phyloP scores from a whole-genome alignment of 306 rosid genomes.

The Malus orientalis region DNA sequence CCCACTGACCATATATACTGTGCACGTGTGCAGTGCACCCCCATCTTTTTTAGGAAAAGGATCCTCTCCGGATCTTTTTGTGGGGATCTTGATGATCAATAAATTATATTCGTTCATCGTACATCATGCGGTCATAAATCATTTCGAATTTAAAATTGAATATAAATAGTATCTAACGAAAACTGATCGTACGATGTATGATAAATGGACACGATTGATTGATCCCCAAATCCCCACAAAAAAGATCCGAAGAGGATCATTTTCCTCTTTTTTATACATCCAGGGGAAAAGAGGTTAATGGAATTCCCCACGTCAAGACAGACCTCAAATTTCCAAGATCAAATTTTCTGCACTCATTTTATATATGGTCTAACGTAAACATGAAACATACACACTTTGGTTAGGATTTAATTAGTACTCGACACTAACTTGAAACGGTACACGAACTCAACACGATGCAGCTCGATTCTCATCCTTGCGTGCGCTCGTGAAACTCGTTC shows the following conservation, averaged over 20 bases:
- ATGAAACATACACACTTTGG: neutral
- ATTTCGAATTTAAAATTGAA: no score
- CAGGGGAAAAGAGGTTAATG: constrained; percentile 13
- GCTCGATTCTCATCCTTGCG: neutral
- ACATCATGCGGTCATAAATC: fast-evolving
- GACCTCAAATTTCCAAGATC: neutral
- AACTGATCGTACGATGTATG: fast-evolving
- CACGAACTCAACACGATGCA: neutral
- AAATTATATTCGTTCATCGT: fast-evolving
- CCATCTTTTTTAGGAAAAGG: no score
- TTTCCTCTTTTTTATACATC: constrained; percentile 22
- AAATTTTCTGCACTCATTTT: no score
- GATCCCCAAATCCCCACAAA: no score
- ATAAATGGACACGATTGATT: fast-evolving
- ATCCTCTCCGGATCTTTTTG: no score
- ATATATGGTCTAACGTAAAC: neutral
- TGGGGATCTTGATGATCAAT: no score
- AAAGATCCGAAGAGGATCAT: no score
- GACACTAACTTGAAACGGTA: no score
- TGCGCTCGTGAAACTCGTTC: neutral
- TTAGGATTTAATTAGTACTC: neutral
- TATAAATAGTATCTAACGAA: no score
- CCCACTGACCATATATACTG: neutral
- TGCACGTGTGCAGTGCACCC: constrained; percentile 38
- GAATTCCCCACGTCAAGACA: constrained; percentile 18